Conservation (phyloP, 768 basidiomycete species). For the Leccinum boreale region DNA sequence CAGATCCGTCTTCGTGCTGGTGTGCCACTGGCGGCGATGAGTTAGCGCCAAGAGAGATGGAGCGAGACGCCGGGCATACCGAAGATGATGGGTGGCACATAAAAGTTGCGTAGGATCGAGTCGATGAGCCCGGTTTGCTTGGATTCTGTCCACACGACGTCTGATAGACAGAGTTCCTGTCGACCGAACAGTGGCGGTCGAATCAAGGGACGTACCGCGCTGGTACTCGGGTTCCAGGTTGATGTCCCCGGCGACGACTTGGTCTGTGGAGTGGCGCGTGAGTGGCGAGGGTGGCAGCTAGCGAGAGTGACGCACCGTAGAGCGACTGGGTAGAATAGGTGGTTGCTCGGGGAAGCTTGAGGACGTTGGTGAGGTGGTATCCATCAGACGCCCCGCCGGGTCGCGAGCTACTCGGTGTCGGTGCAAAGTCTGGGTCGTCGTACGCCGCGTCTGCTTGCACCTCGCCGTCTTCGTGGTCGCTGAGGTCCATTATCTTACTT, state of each 20-base stretch:
- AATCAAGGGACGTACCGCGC: slow-evolving; percentile 44
- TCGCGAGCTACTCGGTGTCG: neutral
- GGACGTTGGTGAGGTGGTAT: slow-evolving; percentile 39
- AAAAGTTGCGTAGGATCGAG: slow-evolving; percentile 75
- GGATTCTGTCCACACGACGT: slow-evolving; percentile 74
- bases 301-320: slow-evolving; percentile 37
- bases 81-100: slow-evolving; percentile 79
- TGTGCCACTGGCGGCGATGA: slow-evolving; percentile 41
- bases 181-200: neutral
- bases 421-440: slow-evolving; percentile 11
- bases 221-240: slow-evolving; percentile 78
- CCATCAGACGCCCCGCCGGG: slow-evolving; percentile 5
- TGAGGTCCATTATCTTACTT: slow-evolving; percentile 4
- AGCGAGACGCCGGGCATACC: slow-evolving; percentile 33
- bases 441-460: slow-evolving; percentile 10
- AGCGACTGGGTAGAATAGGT: slow-evolving; percentile 63
- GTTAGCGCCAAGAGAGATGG: neutral
- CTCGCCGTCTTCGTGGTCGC: slow-evolving; percentile 21
- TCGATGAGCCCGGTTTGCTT: slow-evolving; percentile 78
- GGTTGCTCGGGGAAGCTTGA: slow-evolving; percentile 56
- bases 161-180: slow-evolving; percentile 30
- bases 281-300: neutral
- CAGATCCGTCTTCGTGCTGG: slow-evolving; percentile 56
- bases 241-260: slow-evolving; percentile 61
- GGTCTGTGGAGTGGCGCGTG: slow-evolving; percentile 40